Percentiles rank a stretch among this genome's conserved stretches.
Conservation (phyloP, 1,139 yeast genomes). For the Starmera stellimalicola region DNA sequence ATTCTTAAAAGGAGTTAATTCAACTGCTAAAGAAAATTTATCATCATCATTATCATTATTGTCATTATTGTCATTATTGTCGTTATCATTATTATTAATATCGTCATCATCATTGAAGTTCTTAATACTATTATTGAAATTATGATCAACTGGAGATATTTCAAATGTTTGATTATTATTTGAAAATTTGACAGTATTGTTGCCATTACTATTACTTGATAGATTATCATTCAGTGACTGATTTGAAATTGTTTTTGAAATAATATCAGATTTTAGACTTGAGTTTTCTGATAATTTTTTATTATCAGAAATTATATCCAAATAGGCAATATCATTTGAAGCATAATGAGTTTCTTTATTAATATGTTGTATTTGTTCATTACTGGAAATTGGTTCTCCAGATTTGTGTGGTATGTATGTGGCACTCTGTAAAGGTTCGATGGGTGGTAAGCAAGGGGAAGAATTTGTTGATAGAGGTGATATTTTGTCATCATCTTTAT, state of each 20-base stretch:
- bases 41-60: slow-evolving; percentile 17
- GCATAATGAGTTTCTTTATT: slow-evolving; percentile 15
- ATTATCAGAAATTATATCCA: slow-evolving; percentile 1
- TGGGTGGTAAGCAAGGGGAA: slow-evolving; percentile 7
- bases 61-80: slow-evolving; percentile 2
- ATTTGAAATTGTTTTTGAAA: slow-evolving; percentile 3
- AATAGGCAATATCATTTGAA: slow-evolving; percentile 1
- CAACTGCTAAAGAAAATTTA: slow-evolving; percentile 65
- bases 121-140: not conserved
- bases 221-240: not conserved
- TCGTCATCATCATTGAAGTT: slow-evolving; percentile 1
- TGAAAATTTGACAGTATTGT: slow-evolving; percentile 8
- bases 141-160: slow-evolving; percentile 1
- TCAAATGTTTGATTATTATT: slow-evolving; percentile 6
- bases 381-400: slow-evolving; percentile 3
- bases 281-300: not conserved
- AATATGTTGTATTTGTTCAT: slow-evolving; percentile 6
- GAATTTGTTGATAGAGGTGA: too few relatives aligned
- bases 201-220: slow-evolving; percentile 1
- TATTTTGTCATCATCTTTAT: too few relatives aligned
- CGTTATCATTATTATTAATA: not conserved
- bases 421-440: slow-evolving; percentile 55
- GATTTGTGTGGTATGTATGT: slow-evolving; percentile 55
- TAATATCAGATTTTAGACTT: slow-evolving; percentile 6
- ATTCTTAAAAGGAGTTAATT: slow-evolving; percentile 77